phyloP scores from a whole-genome alignment of 2,329 filamentous ascomycete species.

The Ophidiomyces ophidiicola region DNA sequence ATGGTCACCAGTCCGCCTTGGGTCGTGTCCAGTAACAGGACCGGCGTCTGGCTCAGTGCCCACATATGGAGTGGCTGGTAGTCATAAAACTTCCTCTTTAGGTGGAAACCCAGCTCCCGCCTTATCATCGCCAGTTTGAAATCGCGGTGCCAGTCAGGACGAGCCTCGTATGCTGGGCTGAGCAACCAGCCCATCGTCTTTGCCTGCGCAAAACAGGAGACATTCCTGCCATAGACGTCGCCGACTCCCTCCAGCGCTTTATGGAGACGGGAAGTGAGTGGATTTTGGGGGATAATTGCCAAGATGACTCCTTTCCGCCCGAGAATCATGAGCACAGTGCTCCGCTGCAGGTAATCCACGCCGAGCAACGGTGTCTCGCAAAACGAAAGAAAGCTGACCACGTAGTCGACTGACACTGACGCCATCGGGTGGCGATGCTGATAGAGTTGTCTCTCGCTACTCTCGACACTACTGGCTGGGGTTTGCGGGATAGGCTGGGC shows the following conservation, averaged over 20 bases:
- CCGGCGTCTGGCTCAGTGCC: neutral
- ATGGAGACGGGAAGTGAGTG: neutral
- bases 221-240: slow-evolving; percentile 3
- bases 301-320: neutral
- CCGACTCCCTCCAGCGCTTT: slow-evolving; percentile 1
- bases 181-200: slow-evolving; percentile 1
- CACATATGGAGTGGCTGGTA: neutral
- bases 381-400: slow-evolving; percentile 2
- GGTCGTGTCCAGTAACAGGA: slow-evolving; percentile 4
- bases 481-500: too few species aligned
- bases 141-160: slow-evolving; percentile 4
- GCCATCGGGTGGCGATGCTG: neutral
- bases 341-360: slow-evolving; percentile 2
- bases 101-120: neutral
- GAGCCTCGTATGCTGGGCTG: slow-evolving; percentile 1
- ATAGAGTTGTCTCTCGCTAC: neutral
- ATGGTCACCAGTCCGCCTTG: neutral
- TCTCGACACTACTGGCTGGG: neutral
- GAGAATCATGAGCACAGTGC: neutral
- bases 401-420: slow-evolving; percentile 3
- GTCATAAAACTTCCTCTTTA: slow-evolving; percentile 6
- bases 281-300: slow-evolving; percentile 5
- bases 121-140: slow-evolving; percentile 4
- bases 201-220: neutral
- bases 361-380: neutral